Evolutionary conservation across 371 early-diverging fungal genomes (phyloP).

Genomic region (Actinomucor elegans): DNA sequence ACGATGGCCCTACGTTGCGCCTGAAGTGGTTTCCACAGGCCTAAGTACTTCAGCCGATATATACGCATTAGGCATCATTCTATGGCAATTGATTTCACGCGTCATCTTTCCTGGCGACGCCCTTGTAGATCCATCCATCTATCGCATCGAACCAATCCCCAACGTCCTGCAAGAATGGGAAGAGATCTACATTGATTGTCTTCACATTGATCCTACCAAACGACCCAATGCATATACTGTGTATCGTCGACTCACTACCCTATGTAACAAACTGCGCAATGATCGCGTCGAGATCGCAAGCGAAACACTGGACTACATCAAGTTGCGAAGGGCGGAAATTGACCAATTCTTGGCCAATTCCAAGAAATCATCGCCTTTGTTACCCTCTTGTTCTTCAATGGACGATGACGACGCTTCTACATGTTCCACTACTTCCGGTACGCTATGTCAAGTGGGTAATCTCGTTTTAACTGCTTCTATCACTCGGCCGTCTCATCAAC

Average conservation of each 20-base stretch:
- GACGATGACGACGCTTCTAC: conserved; percentile 7
- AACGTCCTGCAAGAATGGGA: conserved; percentile 40
- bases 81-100: conserved; percentile 50
- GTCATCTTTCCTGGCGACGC: conserved; percentile 44
- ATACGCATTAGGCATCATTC: conserved; percentile 43
- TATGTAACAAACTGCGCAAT: not conserved
- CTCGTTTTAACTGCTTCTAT: conserved; percentile 40
- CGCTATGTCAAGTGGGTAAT: conserved; percentile 28
- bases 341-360: conserved; percentile 9
- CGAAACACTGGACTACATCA: conserved; percentile 2
- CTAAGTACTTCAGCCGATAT: conserved; percentile 41
- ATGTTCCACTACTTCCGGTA: conserved; percentile 9
- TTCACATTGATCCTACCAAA: conserved; percentile 33
- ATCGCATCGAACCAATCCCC: conserved; percentile 46
- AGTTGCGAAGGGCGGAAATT: conserved; percentile 9
- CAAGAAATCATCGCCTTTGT: conserved; percentile 1
- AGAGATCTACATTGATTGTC: conserved; percentile 38
- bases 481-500: conserved; percentile 36
- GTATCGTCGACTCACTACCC: conserved; percentile 21
- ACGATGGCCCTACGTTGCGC: conserved; percentile 49
- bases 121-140: conserved; percentile 35
- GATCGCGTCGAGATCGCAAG: conserved; percentile 1
- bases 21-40: conserved; percentile 34
- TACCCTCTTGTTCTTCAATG: not conserved
- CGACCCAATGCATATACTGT: conserved; percentile 42